These are phyloP conservation scores for Phycomyces nitens DNA, from an alignment of 192 early-diverging fungal genomes.

Conservation along the genomic window DNA sequence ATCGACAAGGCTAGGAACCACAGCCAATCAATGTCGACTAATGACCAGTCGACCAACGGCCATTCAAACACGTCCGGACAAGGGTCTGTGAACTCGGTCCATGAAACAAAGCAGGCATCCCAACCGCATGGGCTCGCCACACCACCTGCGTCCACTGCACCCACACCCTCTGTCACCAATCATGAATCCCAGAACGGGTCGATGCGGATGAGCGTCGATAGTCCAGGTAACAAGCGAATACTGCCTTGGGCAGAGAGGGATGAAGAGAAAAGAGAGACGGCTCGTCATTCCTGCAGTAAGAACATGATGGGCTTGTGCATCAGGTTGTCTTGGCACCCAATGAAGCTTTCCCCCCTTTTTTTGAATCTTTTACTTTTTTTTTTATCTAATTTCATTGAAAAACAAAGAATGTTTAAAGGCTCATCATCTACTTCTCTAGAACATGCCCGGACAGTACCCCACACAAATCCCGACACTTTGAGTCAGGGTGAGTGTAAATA, in stretches of 20 bases:
- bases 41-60: background rate
- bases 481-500: no score
- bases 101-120: conserved; percentile 12
- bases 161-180: background rate
- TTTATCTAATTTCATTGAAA: no score
- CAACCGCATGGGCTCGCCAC: conserved; percentile 2
- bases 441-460: background rate
- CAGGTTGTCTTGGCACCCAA: background rate
- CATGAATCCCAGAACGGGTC: background rate
- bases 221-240: conserved; percentile 12
- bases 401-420: no score
- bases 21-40: conserved; percentile 6
- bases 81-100: background rate
- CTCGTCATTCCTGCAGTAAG: conserved; percentile 4
- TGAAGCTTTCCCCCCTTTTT: no score
- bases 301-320: background rate
- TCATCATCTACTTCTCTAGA: background rate
- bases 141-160: conserved; percentile 14
- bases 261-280: background rate
- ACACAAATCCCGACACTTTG: background rate
- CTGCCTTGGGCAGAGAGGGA: background rate
- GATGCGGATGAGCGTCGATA: conserved; percentile 26
- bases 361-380: no score
- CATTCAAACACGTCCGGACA: conserved; percentile 1
- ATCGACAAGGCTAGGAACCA: conserved; percentile 31